A percentile compares a stretch with the other conserved stretches of the same genome.
Conservation (phyloP, 352 stramenopile genomes). For the Stephanocyclus meneghinianus region DNA sequence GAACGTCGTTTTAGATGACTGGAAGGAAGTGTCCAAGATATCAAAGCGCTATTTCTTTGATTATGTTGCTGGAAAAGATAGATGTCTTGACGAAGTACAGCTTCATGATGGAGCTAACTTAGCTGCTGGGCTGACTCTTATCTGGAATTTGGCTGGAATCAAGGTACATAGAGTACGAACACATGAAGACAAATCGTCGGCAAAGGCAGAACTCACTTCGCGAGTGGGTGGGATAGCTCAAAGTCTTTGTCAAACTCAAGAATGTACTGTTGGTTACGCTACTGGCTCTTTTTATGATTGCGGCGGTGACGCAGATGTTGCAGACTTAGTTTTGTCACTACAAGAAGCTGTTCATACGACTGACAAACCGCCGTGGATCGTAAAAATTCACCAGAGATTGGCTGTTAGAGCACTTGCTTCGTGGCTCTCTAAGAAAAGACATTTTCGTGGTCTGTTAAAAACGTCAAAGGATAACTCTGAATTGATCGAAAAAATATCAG, state of each 20-base stretch:
- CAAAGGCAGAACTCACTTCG: background rate
- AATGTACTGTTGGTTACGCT: slow-evolving; percentile 9
- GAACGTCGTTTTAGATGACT: slow-evolving; percentile 20
- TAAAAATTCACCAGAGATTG: slow-evolving; percentile 22
- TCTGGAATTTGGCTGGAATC: slow-evolving; percentile 37
- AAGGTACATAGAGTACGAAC: background rate
- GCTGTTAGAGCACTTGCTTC: slow-evolving; percentile 24
- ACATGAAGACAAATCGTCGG: background rate
- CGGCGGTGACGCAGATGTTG: slow-evolving; percentile 3
- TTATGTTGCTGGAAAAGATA: slow-evolving; percentile 15
- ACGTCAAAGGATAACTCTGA: background rate
- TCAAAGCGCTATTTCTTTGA: slow-evolving; percentile 33
- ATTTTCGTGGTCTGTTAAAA: slow-evolving; percentile 1
- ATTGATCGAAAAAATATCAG: slow-evolving; percentile 20
- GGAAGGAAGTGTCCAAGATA: slow-evolving; percentile 19
- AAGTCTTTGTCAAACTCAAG: slow-evolving; percentile 25
- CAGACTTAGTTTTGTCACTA: slow-evolving; percentile 20
- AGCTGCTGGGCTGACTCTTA: slow-evolving; percentile 18
- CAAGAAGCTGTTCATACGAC: slow-evolving; percentile 19
- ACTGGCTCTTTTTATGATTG: background rate
- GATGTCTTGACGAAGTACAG: slow-evolving; percentile 8
- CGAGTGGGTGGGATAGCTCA: slow-evolving; percentile 33
- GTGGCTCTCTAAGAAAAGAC: slow-evolving; percentile 29
- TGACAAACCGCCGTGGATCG: slow-evolving; percentile 3
- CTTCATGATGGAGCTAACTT: slow-evolving; percentile 17